phyloP scores from a whole-genome alignment of 2,329 filamentous ascomycete species.

The Cladobotryum protrusum region DNA sequence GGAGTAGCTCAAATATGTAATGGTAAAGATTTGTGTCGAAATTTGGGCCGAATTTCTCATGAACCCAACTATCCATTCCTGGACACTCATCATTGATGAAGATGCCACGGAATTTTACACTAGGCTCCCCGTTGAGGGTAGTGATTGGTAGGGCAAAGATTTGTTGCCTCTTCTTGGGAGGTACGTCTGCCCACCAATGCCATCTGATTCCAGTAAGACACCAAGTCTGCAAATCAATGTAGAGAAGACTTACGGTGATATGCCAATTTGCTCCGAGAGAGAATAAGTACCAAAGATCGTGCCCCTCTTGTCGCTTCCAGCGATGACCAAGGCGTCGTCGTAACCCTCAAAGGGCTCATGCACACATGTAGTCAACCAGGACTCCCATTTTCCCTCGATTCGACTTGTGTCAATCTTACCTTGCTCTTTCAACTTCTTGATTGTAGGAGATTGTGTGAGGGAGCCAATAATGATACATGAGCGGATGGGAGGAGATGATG shows the following conservation, averaged over 20 bases:
- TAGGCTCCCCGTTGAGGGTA: constrained; percentile 39
- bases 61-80: constrained; percentile 49
- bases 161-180: constrained; percentile 36
- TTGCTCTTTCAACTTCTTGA: constrained; percentile 13
- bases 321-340: constrained; percentile 46
- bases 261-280: constrained; percentile 54
- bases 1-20: constrained; percentile 56
- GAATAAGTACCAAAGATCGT: constrained; percentile 56
- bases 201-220: constrained; percentile 27
- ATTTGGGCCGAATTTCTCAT: constrained; percentile 40
- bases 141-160: constrained; percentile 40
- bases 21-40: constrained; percentile 54
- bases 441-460: constrained; percentile 15
- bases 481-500: background rate
- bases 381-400: constrained; percentile 47
- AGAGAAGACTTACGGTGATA: constrained; percentile 38
- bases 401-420: constrained; percentile 17
- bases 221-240: background rate
- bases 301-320: constrained; percentile 53
- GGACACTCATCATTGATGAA: constrained; percentile 52
- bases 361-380: constrained; percentile 44
- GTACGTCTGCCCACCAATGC: constrained; percentile 56
- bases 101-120: constrained; percentile 54
- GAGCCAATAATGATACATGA: constrained; percentile 21
- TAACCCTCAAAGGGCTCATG: constrained; percentile 37